Evolutionary conservation across 768 basidiomycete genomes (phyloP).

Genomic region (Boletus patriciae): DNA sequence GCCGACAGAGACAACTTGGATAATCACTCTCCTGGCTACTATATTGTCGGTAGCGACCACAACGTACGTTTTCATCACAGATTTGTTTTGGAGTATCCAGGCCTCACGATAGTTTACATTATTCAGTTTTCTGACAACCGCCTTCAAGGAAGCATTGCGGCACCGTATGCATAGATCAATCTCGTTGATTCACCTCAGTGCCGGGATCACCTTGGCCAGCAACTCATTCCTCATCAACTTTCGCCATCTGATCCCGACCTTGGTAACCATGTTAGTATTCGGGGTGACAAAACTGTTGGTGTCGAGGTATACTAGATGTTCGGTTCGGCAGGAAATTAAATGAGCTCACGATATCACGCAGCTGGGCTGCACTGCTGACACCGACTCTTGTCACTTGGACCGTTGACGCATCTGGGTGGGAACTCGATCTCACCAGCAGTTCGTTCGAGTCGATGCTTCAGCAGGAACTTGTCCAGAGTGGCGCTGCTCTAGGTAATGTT

Average conservation of each 20-base stretch:
- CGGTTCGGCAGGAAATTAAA: too few species aligned
- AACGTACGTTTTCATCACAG: background rate
- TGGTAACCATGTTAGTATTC: conserved; percentile 6
- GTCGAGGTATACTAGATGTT: conserved; percentile 7
- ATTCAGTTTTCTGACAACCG: conserved; percentile 2
- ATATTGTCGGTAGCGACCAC: background rate
- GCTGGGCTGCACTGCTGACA: conserved; percentile 16
- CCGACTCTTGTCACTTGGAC: conserved; percentile 3
- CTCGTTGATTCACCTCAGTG: conserved; percentile 11
- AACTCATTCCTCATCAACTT: background rate
- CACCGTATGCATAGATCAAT: conserved; percentile 13
- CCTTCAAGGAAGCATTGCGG: conserved; percentile 19
- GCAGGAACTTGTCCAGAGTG: conserved; percentile 4
- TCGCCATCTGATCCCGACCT: background rate
- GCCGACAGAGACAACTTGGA: background rate
- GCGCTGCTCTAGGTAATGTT: background rate
- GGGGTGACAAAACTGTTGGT: conserved; percentile 11
- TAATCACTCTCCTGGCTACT: background rate
- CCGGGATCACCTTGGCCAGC: conserved; percentile 9
- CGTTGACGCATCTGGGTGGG: conserved; percentile 3
- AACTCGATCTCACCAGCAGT: conserved; percentile 5
- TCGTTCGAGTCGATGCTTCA: conserved; percentile 1
- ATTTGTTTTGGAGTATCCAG: too few species aligned
- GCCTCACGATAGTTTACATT: background rate
- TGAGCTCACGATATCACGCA: background rate